Conservation (phyloP, 2,329 filamentous ascomycete genomes). For the Diplodia corticola region DNA sequence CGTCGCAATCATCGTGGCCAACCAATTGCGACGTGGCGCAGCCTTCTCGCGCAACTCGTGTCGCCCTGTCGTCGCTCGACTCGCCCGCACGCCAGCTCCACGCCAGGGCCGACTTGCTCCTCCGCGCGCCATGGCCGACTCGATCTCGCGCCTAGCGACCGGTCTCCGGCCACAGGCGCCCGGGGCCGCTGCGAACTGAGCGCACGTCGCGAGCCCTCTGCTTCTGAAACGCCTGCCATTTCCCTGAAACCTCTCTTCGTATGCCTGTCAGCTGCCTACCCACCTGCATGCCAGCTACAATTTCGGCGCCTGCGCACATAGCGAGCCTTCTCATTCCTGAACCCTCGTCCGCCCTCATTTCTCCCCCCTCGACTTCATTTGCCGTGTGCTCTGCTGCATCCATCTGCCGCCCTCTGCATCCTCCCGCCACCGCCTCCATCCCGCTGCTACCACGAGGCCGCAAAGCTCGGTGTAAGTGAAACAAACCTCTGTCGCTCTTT, state of each 20-base stretch:
- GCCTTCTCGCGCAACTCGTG: not conserved
- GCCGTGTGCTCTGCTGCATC: not conserved
- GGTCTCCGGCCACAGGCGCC: not conserved
- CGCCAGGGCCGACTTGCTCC: not conserved
- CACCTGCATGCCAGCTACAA: conserved; percentile 10
- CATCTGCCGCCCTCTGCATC: not conserved
- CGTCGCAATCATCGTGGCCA: not conserved
- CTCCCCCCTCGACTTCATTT: not conserved
- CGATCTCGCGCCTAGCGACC: not conserved
- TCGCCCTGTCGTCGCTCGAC: conserved; percentile 1
- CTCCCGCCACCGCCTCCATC: not conserved
- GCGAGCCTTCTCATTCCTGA: not conserved
- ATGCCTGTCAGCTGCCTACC: conserved; percentile 9
- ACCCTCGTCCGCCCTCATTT: not conserved
- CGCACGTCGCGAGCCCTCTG: not conserved
- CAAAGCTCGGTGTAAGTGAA: conserved; percentile 2
- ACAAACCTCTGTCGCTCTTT: not conserved
- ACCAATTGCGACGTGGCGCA: not conserved
- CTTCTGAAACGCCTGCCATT: conserved; percentile 20
- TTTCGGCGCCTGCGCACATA: not conserved
- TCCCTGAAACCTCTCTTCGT: conserved; percentile 19
- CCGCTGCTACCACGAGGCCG: not conserved
- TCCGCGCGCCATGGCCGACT: not conserved
- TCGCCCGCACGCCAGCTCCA: not conserved
- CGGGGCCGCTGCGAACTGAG: not conserved